Evolutionary conservation across 2,329 filamentous ascomycete genomes (phyloP), one percentile per base, ranked within the genome.

Genomic region (Fusarium pseudonygamai): DNA sequence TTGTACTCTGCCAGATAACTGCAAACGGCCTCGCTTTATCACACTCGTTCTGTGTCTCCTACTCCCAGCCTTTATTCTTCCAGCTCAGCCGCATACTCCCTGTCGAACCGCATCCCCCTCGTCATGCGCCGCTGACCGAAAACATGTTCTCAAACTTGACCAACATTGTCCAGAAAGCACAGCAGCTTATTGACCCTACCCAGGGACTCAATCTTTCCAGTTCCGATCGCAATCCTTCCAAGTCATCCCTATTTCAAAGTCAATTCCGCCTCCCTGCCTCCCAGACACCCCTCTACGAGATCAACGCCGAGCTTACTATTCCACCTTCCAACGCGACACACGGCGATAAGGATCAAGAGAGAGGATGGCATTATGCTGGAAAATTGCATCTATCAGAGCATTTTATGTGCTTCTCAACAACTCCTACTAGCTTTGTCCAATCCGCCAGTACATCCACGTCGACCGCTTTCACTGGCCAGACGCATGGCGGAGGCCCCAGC

Each of bases 331-430:
- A 92, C 82, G 88, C 86, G 76, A 91, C 88, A 69, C 89, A 92
- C 55, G 91, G 92, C 69, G 93, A 94, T 76, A 91, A 91, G 82
- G 89, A 92, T 73, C 89, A 89, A 62, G 91, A 91, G 66, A 88
- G 90, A 76, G 94, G 94, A 75, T 97, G 93, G 83, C 93, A 95
- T 80, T 98, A 99, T 85, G 91, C 92, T 30, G 96, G 96, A 57
- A 95, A 95, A 82, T 89, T 99, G 59, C 96, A 99, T 81, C 86
- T 99, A 72, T 98, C 95, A 82, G 96, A 99, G 84, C 90, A 93
- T 77, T 99, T 93, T 83, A 91, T 99, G 77, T 98, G 95, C 87
- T 99, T 99, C 86, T 98, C 95, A 1, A 98, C 96, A 13, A 94
- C 96, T 59, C 92, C 94, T 22, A 93, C 94, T 15, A 97, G 94